A percentile compares a stretch with the other conserved stretches of the same genome.
These are phyloP conservation scores for Zea luxurians DNA, from an alignment of 176 grass and related monocot species.

Conservation along the genomic window DNA sequence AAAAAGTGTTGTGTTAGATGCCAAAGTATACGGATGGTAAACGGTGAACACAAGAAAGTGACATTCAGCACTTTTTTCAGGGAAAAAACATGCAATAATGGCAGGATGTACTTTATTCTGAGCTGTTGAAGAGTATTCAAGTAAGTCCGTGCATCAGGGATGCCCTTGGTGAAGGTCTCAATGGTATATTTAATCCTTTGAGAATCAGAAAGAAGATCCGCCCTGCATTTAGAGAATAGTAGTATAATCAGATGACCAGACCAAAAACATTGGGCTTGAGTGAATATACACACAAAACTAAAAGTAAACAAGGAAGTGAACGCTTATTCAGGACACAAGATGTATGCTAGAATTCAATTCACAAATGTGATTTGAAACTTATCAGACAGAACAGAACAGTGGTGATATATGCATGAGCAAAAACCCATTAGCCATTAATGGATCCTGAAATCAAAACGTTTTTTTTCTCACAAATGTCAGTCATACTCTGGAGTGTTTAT, in stretches of 20 bases:
- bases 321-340: background rate
- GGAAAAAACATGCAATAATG: background rate
- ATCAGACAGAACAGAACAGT: constrained; percentile 2
- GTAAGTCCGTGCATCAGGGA: constrained; percentile 93
- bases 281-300: constrained; percentile 12
- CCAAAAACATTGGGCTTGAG: background rate
- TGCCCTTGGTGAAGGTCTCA: constrained; percentile 60
- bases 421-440: background rate
- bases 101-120: constrained; percentile 66
- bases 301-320: constrained; percentile 6
- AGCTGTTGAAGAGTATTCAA: constrained; percentile 78
- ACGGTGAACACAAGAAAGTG: background rate
- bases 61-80: background rate
- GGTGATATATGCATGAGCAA: background rate
- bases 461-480: background rate
- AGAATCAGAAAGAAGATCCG: constrained; percentile 71
- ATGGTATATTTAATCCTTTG: constrained; percentile 82
- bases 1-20: background rate
- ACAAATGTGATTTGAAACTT: constrained; percentile 18
- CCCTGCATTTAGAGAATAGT: constrained; percentile 60
- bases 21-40: background rate
- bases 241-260: constrained; percentile 21
- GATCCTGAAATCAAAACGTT: background rate
- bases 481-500: background rate
- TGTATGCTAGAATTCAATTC: background rate